Conservation (phyloP, 768 basidiomycete species). For the Phlegmacium glaucopus region DNA sequence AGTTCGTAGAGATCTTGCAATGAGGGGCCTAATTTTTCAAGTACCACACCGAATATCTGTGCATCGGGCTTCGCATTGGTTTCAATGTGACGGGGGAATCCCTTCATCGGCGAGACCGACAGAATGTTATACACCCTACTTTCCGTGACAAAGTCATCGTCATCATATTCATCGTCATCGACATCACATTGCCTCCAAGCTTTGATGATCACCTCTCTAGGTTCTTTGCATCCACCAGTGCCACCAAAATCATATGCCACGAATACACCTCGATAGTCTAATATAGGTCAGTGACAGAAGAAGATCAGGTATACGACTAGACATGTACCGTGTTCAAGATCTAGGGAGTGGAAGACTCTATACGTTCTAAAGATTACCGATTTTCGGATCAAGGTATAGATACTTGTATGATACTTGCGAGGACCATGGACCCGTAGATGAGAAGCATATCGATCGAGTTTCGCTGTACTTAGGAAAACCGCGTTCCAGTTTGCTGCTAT, state of each 20-base stretch:
- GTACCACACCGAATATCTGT: conserved; percentile 21
- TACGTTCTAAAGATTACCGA: conserved; percentile 20
- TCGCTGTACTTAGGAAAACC: not conserved
- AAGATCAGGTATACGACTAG: not conserved
- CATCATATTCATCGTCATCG: conserved; percentile 8
- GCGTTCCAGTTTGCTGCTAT: not conserved
- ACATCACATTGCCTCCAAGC: too few relatives aligned
- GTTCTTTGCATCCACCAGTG: conserved; percentile 18
- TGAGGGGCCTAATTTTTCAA: conserved; percentile 25
- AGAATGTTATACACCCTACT: conserved; percentile 13
- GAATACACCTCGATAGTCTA: conserved; percentile 26
- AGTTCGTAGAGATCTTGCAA: conserved; percentile 19
- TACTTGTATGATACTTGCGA: conserved; percentile 24
- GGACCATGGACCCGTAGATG: not conserved
- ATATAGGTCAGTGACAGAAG: not conserved
- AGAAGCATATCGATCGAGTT: not conserved
- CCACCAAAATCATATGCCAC: conserved; percentile 24
- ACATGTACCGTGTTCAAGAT: conserved; percentile 22
- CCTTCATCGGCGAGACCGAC: conserved; percentile 2
- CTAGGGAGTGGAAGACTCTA: conserved; percentile 24
- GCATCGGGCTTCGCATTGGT: conserved; percentile 14
- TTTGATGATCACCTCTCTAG: conserved; percentile 24
- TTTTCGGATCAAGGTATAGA: conserved; percentile 26
- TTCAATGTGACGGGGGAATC: conserved; percentile 13
- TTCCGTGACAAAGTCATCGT: conserved; percentile 26